Base-by-base conservation (phyloP, 495 filamentous ascomycete genomes). In the Podospora australis region DNA sequence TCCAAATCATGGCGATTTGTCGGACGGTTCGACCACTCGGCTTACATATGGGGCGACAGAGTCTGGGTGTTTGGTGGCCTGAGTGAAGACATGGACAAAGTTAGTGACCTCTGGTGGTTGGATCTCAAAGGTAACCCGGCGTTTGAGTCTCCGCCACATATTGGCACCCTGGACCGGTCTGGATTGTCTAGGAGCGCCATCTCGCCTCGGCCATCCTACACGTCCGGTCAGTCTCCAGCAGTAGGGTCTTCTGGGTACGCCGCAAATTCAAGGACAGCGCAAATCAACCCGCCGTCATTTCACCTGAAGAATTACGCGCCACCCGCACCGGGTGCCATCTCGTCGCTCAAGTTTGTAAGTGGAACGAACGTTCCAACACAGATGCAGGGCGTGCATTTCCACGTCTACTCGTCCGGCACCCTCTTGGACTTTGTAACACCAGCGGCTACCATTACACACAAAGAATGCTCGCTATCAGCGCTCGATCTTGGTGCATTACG, bases 1-100 rank as follows among this genome's bases (percentile, higher is more conserved):
- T 97, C 92, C 43, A 80, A 88, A 40, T 85, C 88, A 28, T 98
- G 92, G 92, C 86, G 82, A 44, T 97, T 97, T 64, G 89, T 94
- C 14, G 79, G 86, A 21, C 79, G 92, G 10, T 98, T 94, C 59
- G 92, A 98, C 54, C 94, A 98, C 62, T 84, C 88, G 4, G 88
- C 86, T 20, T 95, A 87, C 78, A 79, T 95, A 35, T 95, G 89
- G 73, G 69, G 83, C 44, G 89, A 87, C 30, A 80, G 87, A 25
- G 81, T 98, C 23, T 98, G 91, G 91, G 90, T 96, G n/a, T 96
- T 91, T 68, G 92, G 92, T 28, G 92, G 92, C 19, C 70, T 97
- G 43, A 87, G 86, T 40, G 87, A 90, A 48, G 89, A 96, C 50
- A 95, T 96, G 89, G 90, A 96, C 64, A 88, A 91, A 57, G 86